Percentiles rank a stretch among this genome's conserved stretches.
Conservation (phyloP, 129 eudicot genomes). For the Saposhnikovia divaricata region DNA sequence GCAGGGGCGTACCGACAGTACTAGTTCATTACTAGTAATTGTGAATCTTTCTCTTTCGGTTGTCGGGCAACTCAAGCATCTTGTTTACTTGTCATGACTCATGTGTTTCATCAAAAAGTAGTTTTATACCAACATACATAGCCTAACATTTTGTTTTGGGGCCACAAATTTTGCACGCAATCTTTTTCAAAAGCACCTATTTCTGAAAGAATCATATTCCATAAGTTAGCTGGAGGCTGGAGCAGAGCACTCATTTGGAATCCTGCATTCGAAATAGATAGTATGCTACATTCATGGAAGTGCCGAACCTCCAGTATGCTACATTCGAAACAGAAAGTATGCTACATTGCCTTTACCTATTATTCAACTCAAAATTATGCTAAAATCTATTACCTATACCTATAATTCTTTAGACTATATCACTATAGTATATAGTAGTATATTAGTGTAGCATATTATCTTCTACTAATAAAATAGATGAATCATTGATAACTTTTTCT, state of each 20-base stretch:
- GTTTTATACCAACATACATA: neutral
- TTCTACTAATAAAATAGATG: neutral
- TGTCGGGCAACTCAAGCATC: neutral
- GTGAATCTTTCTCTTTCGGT: neutral
- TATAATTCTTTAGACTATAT: neutral
- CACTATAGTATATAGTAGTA: neutral
- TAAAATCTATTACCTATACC: neutral
- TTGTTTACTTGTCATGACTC: neutral
- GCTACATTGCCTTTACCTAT: neutral
- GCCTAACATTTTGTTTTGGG: neutral
- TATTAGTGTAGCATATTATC: neutral
- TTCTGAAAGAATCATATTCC: neutral
- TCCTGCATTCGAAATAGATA: neutral
- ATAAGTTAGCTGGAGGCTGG: neutral
- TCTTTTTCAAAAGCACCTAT: neutral
- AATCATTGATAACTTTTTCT: neutral
- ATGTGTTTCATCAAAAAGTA: neutral
- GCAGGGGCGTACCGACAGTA: too few species aligned
- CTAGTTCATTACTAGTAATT: too few species aligned
- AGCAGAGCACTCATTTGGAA: neutral
- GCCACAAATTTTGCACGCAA: neutral
- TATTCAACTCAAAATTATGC: neutral
- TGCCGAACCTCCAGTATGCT: too few species aligned
- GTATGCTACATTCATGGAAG: neutral
- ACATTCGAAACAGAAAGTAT: neutral